Conservation (phyloP, 352 stramenopile species). For the Phytophthora boehmeriae region DNA sequence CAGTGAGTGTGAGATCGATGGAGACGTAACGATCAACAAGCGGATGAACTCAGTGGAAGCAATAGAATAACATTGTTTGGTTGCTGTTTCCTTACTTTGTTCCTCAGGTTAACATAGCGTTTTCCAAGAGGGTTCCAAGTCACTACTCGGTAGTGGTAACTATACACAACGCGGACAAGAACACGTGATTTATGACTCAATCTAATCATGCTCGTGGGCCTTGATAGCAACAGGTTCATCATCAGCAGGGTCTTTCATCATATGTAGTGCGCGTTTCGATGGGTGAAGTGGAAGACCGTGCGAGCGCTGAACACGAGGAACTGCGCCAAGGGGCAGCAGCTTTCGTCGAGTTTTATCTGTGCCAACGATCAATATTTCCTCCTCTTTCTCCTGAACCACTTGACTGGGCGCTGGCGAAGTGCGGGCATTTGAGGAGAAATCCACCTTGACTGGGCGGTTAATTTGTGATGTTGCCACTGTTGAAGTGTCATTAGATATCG, state of each 20-base stretch:
- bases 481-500: not conserved
- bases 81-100: conserved; percentile 16
- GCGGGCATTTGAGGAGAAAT: conserved; percentile 14
- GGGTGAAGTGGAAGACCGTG: conserved; percentile 16
- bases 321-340: conserved; percentile 20
- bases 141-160: conserved; percentile 4
- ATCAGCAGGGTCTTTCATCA: conserved; percentile 17
- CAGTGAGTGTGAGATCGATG: not conserved
- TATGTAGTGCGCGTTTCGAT: conserved; percentile 15
- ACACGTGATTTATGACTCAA: conserved; percentile 21
- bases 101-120: conserved; percentile 3
- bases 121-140: not conserved
- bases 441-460: conserved; percentile 17
- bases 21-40: not conserved
- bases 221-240: conserved; percentile 20
- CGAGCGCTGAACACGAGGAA: conserved; percentile 5
- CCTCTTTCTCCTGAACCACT: conserved; percentile 20
- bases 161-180: conserved; percentile 12
- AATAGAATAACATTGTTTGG: conserved; percentile 26
- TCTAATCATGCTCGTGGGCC: conserved; percentile 16
- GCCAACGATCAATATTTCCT: conserved; percentile 15
- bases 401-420: conserved; percentile 14
- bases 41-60: conserved; percentile 9
- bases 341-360: conserved; percentile 30
- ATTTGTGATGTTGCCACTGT: conserved; percentile 11